Base-by-base conservation (phyloP, 75 land plant genomes). In the Selaginella moellendorffii region DNA sequence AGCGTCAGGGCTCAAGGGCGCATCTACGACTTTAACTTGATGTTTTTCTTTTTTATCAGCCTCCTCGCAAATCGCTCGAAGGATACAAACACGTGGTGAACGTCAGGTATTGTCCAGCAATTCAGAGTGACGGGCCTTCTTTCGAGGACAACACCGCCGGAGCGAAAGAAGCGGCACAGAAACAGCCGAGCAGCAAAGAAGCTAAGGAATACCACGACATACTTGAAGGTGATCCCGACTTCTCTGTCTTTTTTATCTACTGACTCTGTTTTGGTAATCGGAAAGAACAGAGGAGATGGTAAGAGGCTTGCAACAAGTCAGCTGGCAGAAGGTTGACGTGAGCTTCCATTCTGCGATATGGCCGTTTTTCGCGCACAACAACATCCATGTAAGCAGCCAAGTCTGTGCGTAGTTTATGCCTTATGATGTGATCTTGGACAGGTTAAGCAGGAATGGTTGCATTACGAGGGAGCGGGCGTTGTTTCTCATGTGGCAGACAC, bases 261-360 rank as follows among this genome's bases (percentile, higher is more conserved):
- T 5, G 23, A 5, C 68, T 68, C 31, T 63, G 23, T 14, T 52
- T 5, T 26, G n/a, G n/a, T n/a, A n/a, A n/a, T n/a, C n/a, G n/a
- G n/a, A n/a, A n/a, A n/a, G n/a, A n/a, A 66, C 89, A 92, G 97
- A 92, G 90, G 95, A 92, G 73, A 92, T 92, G 90, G 81, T 92
- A 69, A 74, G 66, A 25, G 97, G 97, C 0, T 68, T 92, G 62
- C 97, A 92, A 61, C 81, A 77, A 62, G 72, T 92, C 24, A 81
- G 85, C 31, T 92, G 97, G 97, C 77, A 64, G 66, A 92, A 92
- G 70, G 97, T 92, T 20, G 97, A 92, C 62, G 96, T 92, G 64
- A 92, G 97, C 68, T 88, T 92, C 69, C 96, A 92, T 61, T 78
- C 86, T 10, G 78, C 97, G 19, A 29, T 80, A 10, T 88, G 86